Base-by-base conservation (phyloP, 768 basidiomycete genomes). In the Macrolepiota dolichaula region DNA sequence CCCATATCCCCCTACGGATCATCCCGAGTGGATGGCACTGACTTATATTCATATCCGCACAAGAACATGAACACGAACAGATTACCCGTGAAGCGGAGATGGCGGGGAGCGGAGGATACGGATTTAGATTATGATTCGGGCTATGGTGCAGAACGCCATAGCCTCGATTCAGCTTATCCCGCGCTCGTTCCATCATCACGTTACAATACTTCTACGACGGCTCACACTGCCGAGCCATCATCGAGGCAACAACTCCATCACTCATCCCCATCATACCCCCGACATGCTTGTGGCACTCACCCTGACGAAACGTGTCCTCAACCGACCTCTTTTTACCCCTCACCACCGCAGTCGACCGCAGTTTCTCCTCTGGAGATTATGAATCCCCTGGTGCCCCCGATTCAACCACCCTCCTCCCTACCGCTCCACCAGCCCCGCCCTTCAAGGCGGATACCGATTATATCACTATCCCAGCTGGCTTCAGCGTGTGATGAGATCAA, bases 351-450 rank as follows among this genome's bases (percentile, higher is more conserved):
- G 52, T 64, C 66, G 61, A 58, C 64, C 19, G 65, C 66, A 44
- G 58, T 67, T 63, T 68, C 65, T 22, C 64, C 67, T 24, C 55
- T 63, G 32, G 61, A 63, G 59, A 19, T 62, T 50, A 51, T 56
- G 46, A 59, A 63, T 40, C 44, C 67, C 46, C 61, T 64, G 27
- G 69, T 69, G 32, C 59, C 67, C 57, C 67, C 68, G 27, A 55
- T 56, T 27, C 62, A 57, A 24, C 55, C 63, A 12, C 68, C 68
- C 29, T 64, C 71, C 42, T 71, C 73, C 27, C 70, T 78, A 56
- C 72, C 74, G 56, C 68, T 81, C 32, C 77, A 77, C 69, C 79
- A 81, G 64, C 79, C 79, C 47, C 79, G 78, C 47, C 79, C 79
- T 59, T 76, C 70, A 50, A 76, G 79, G 57, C 73, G 69, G 49